Percentiles rank a stretch among this genome's conserved stretches.
phyloP scores from a whole-genome alignment of 257 asterid genomes.

The Rhazya stricta region DNA sequence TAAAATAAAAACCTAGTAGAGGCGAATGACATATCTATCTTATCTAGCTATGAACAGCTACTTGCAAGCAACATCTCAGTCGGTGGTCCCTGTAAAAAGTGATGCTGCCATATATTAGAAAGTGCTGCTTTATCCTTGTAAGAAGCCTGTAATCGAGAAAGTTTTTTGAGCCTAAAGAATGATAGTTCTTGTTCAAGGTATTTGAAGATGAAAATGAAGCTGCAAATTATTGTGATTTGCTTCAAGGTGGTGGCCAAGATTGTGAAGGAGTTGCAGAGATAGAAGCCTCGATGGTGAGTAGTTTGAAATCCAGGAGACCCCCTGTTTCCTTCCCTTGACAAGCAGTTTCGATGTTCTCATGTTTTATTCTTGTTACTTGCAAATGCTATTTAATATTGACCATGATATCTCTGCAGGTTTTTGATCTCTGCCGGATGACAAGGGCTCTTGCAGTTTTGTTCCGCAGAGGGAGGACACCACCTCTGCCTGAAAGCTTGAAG shows the following conservation, averaged over 20 bases:
- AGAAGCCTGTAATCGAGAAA: neutral
- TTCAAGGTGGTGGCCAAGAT: slow-evolving; percentile 86
- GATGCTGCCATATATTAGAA: neutral
- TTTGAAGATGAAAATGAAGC: slow-evolving; percentile 93
- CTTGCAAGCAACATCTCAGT: neutral
- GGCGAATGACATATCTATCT: no score
- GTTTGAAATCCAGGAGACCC: neutral
- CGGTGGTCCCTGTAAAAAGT: neutral
- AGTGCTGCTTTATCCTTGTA: neutral
- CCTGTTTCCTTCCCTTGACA: neutral
- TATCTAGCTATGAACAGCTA: neutral
- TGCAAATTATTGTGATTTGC: slow-evolving; percentile 80
- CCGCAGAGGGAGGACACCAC: slow-evolving; percentile 77
- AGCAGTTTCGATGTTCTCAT: neutral
- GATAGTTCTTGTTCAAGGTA: slow-evolving; percentile 35
- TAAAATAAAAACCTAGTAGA: neutral
- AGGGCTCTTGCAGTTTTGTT: slow-evolving; percentile 84
- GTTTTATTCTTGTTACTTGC: slow-evolving; percentile 3
- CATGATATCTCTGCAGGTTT: slow-evolving; percentile 47
- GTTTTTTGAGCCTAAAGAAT: slow-evolving; percentile 1
- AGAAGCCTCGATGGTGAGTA: slow-evolving; percentile 87
- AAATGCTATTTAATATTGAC: slow-evolving; percentile 5
- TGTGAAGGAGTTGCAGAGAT: slow-evolving; percentile 95
- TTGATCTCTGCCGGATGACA: slow-evolving; percentile 76
- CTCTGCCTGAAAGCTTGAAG: slow-evolving; percentile 75